A percentile compares a stretch with the other conserved stretches of the same genome.
phyloP scores from a whole-genome alignment of 331 rosid genomes.

The Acacia pycnantha region DNA sequence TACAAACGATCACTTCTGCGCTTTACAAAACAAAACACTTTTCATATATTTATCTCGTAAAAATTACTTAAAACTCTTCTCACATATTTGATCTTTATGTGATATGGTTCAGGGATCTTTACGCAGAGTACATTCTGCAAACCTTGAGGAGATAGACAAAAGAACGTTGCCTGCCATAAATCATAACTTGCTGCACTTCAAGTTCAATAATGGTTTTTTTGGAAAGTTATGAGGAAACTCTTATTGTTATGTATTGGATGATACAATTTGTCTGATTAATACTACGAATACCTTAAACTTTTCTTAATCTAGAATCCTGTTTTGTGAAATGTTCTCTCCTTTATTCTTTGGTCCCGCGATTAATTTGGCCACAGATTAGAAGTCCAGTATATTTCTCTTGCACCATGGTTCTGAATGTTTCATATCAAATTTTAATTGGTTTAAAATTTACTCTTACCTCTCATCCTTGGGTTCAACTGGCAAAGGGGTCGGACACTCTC shows the following conservation, averaged over 20 bases:
- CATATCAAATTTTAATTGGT: neutral
- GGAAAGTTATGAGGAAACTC: neutral
- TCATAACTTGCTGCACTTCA: slow-evolving; percentile 44
- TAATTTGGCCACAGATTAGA: neutral
- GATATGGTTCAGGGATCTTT: slow-evolving; percentile 88
- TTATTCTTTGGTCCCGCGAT: neutral
- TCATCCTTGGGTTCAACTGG: too few species aligned
- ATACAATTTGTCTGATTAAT: neutral
- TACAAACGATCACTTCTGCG: neutral
- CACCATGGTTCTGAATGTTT: neutral
- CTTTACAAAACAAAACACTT: too few species aligned
- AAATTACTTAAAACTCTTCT: neutral
- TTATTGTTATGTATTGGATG: slow-evolving; percentile 16
- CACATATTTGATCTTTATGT: neutral
- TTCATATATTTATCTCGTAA: too few species aligned
- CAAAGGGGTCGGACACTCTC: too few species aligned
- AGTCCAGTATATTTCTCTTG: neutral
- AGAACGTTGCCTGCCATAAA: slow-evolving; percentile 13
- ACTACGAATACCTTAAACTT: neutral
- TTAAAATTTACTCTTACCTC: too few species aligned
- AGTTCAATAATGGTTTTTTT: neutral
- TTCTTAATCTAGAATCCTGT: neutral
- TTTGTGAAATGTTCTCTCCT: neutral
- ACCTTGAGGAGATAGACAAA: slow-evolving; percentile 72
- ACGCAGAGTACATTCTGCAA: slow-evolving; percentile 87